Base-by-base conservation (phyloP, 2,329 filamentous ascomycete species). In the Verticillium klebahnii region DNA sequence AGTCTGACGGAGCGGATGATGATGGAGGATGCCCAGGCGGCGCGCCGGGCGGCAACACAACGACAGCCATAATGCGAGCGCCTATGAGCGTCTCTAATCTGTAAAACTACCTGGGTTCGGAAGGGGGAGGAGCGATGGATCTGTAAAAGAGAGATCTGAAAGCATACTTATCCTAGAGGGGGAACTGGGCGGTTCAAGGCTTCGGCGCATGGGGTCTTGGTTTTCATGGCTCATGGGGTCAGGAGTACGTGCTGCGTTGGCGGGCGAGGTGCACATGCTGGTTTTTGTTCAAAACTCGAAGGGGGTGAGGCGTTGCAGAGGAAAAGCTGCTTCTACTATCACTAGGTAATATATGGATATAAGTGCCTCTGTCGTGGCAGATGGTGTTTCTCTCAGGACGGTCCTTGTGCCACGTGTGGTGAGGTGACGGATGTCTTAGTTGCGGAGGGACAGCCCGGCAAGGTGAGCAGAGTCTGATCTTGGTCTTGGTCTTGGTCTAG, bases 1-100 rank as follows among this genome's bases (percentile, higher is more conserved):
- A 83, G 80, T 65, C 73, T 83, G 63, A 81, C 75, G 23, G 78
- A 82, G 70, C 76, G 80, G 23, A 70, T 82, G 62, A 75, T 82
- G 71, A 78, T 78, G 72, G 80, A 82, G 65, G 80, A 82, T 37
- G 74, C 78, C 62, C 75, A 73, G 59, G 71, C 65, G 61, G 71
- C 72, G 62, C 64, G 62, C 39, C 63, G 62, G 23, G 55, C 62
- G n/a, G 61, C 64, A 29, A 60, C 64, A 39, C 60, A 63, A 55
- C 59, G 63, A 58, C 64, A 62, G 15, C 61, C 58, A 15, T 65
- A 34, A 61, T 17, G 32, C 45, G 40, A 50, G 58, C 60, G 34
- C 37, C 40, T 60, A 17, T 50, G 29, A 40, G 52, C 34, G 56
- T 25, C 19, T 52, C 11, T 52, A 52, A 52, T 52, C 17, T 52